Conservation (phyloP, 2,329 filamentous ascomycete species). For the Fusarium sulawesiense region DNA sequence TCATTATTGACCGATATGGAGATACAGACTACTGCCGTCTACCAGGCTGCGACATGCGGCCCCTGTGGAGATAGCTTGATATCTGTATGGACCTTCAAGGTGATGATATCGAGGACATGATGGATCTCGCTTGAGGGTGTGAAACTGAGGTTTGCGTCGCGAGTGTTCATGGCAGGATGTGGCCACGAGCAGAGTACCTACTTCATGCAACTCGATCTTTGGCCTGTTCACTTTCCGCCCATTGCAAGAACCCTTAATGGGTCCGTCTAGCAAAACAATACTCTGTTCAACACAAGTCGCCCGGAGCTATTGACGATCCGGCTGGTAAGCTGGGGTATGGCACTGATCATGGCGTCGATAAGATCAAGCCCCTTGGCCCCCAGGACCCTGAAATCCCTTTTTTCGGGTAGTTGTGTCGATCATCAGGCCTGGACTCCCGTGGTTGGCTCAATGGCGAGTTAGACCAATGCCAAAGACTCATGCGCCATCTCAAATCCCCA, state of each 20-base stretch:
- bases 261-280: not conserved
- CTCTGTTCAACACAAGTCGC: slow-evolving; percentile 14
- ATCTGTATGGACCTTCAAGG: slow-evolving; percentile 14
- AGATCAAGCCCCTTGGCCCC: slow-evolving; percentile 18
- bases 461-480: slow-evolving; percentile 21
- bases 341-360: slow-evolving; percentile 29
- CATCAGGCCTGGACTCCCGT: slow-evolving; percentile 21
- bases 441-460: slow-evolving; percentile 23
- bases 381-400: slow-evolving; percentile 37
- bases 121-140: slow-evolving; percentile 4
- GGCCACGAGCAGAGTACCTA: not conserved
- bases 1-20: slow-evolving; percentile 2
- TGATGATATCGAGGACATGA: slow-evolving; percentile 7
- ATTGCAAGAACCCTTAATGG: not conserved
- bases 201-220: slow-evolving; percentile 3
- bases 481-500: slow-evolving; percentile 23
- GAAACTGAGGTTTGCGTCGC: slow-evolving; percentile 14
- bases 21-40: slow-evolving; percentile 26
- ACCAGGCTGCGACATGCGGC: slow-evolving; percentile 11
- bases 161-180: slow-evolving; percentile 8
- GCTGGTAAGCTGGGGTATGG: slow-evolving; percentile 19
- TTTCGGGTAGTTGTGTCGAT: slow-evolving; percentile 35
- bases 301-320: slow-evolving; percentile 18
- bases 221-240: not conserved
- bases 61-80: slow-evolving; percentile 30